A percentile compares a stretch with the other conserved stretches of the same genome.
phyloP scores from a whole-genome alignment of 2,329 filamentous ascomycete genomes.

The Chaetomium olivaceum region DNA sequence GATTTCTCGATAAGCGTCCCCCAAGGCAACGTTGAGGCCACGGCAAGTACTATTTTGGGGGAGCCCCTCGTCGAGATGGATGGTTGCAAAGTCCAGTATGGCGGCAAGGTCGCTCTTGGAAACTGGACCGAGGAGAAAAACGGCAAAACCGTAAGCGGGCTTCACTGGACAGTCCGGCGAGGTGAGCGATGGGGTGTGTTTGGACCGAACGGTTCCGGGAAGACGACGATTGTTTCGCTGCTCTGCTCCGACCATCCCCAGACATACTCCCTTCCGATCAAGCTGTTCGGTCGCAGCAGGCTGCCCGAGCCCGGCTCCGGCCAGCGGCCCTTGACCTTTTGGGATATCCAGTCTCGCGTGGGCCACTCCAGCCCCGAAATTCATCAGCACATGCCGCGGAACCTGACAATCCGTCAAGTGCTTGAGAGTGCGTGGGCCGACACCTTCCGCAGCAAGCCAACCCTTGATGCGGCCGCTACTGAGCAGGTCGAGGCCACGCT shows the following conservation, averaged over 20 bases:
- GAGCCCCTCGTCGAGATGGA: conserved; percentile 84
- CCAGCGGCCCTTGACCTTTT: conserved; percentile 76
- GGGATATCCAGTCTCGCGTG: conserved; percentile 86
- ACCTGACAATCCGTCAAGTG: conserved; percentile 69
- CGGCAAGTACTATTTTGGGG: conserved; percentile 43
- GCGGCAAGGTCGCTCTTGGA: conserved; percentile 73
- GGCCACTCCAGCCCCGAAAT: conserved; percentile 94
- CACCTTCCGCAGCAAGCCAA: conserved; percentile 74
- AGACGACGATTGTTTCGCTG: conserved; percentile 89
- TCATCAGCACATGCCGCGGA: conserved; percentile 85
- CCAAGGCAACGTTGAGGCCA: not conserved
- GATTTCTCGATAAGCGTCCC: conserved; percentile 27
- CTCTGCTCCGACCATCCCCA: conserved; percentile 96
- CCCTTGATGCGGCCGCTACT: conserved; percentile 57
- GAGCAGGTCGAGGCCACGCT: conserved; percentile 68
- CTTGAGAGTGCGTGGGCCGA: conserved; percentile 89
- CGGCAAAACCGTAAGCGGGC: conserved; percentile 56
- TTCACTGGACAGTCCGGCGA: conserved; percentile 79
- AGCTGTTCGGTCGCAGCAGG: conserved; percentile 78
- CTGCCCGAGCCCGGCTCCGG: conserved; percentile 70
- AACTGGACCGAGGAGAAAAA: conserved; percentile 69
- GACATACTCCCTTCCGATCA: conserved; percentile 84
- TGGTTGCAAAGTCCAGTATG: conserved; percentile 80
- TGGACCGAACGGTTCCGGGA: conserved; percentile 91
- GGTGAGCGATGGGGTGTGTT: conserved; percentile 92